Base-by-base conservation (phyloP, 176 grass and related monocot species). In the Oropetium thomaeum region DNA sequence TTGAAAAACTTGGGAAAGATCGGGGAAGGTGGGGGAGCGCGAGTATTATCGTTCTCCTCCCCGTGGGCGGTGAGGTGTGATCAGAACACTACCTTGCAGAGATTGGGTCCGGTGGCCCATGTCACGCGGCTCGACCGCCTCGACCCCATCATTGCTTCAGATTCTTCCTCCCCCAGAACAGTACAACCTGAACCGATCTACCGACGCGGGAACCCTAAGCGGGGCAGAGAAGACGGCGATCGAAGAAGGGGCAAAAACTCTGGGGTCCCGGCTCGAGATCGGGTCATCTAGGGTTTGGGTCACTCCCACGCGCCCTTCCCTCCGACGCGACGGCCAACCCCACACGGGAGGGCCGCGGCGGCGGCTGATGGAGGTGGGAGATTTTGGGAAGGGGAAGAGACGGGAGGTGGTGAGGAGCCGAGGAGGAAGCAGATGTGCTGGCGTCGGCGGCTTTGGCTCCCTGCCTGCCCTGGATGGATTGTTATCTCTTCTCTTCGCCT, bases 81-180 rank as follows among this genome's bases (percentile, higher is more conserved):
- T 86, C 47, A 76, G 57, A 84, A 77, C 26, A 30, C 57, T 97
- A 97, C 93, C 93, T 97, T 87, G 92, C 90, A 86, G 75, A 97
- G 88, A 67, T 74, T 89, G 76, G 74, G 53, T 42, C 67, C 88
- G 71, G 77, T 34, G 60, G 93, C 90, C 93, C 93, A 97, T 19
- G 93, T 91, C 84, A 97, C 86, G 83, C 93, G 80, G 86, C 71
- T 90, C 80, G 79, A 77, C 48, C 85, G 76, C 83, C 85, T 76
- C 37, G 74, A 84, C 51, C 93, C 85, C 44, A 81, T 87, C 52
- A 73, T 81, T 73, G 35, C 55, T 65, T 39, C 62, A 8, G 43
- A 25, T 41, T 63, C 42, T 34, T 7, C 55, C 58, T 60, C 38
- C 10, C 7, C n/a, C 19, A 73, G 69, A 25, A 10, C 59, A 63